Base-by-base conservation (phyloP, 1,284 basidiomycete species). In the Pseudozyma flocculosa region DNA sequence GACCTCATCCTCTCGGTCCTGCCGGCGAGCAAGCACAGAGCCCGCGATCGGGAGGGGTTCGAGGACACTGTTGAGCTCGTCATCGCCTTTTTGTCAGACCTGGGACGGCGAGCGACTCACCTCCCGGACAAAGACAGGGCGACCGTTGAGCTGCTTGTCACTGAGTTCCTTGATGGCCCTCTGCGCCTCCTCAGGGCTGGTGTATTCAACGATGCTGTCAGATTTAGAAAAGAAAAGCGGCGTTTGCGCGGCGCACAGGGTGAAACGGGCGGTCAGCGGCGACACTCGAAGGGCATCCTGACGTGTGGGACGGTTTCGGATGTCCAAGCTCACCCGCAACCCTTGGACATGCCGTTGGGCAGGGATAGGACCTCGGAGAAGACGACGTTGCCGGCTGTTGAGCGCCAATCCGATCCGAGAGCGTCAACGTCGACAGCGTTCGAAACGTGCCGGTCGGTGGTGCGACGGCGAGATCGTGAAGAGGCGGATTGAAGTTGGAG, bases 361-460 rank as follows among this genome's bases (percentile, higher is more conserved):
- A 94, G 94, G 68, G 92, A 83, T 75, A 98, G 86, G 65, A 98
- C 92, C 85, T 98, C 94, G 83, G 94, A 90, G 85, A 97, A 97
- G 79, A 94, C 87, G 78, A 97, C 92, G 83, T 93, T 66, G n/a
- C 74, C 74, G 50, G 70, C 74, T 75, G 66, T 53, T 40, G 41
- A 37, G 34, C n/a, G n/a, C n/a, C n/a, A n/a, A n/a, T n/a, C n/a
- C n/a, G n/a, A n/a, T n/a, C n/a, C n/a, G n/a, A n/a, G n/a, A n/a
- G n/a, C n/a, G n/a, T n/a, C n/a, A n/a, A n/a, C n/a, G n/a, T n/a
- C n/a, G n/a, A n/a, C n/a, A n/a, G n/a, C n/a, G n/a, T n/a, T n/a
- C n/a, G n/a, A n/a, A n/a, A n/a, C n/a, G n/a, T n/a, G n/a, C n/a
- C n/a, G n/a, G n/a, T n/a, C n/a, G n/a, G n/a, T n/a, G n/a, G n/a